Conservation (phyloP, 768 basidiomycete species). For the Guyanaporus albipodus region DNA sequence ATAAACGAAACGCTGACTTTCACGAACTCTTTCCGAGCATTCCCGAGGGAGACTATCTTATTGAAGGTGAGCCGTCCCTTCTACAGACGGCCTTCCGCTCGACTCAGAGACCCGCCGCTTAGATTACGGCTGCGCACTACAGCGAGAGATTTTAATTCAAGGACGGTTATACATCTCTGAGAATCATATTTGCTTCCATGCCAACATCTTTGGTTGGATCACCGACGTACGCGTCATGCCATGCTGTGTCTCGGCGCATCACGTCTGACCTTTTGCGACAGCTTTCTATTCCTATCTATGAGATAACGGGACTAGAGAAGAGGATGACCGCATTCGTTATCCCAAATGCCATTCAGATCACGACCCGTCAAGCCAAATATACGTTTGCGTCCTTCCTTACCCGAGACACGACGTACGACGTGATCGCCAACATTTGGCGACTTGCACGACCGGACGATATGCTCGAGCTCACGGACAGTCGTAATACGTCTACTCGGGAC, state of each 20-base stretch:
- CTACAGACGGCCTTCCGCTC: background rate
- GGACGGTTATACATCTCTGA: slow-evolving; percentile 96
- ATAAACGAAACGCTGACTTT: slow-evolving; percentile 91
- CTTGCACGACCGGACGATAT: slow-evolving; percentile 70
- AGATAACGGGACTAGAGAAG: slow-evolving; percentile 86
- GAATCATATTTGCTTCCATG: slow-evolving; percentile 99
- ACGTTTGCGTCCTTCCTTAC: slow-evolving; percentile 96
- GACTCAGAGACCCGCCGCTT: slow-evolving; percentile 1
- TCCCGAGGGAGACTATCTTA: slow-evolving; percentile 94
- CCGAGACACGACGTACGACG: slow-evolving; percentile 93
- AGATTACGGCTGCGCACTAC: slow-evolving; percentile 98
- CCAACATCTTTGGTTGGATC: slow-evolving; percentile 99
- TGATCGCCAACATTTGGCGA: slow-evolving; percentile 94
- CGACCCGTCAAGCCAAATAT: slow-evolving; percentile 80
- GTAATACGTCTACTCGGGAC: slow-evolving; percentile 15
- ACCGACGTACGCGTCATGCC: slow-evolving; percentile 68
- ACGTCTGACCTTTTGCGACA: slow-evolving; percentile 30
- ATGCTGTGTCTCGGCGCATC: background rate
- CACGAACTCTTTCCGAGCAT: slow-evolving; percentile 88
- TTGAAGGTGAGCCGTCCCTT: slow-evolving; percentile 69
- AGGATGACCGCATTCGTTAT: slow-evolving; percentile 98
- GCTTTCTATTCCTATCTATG: slow-evolving; percentile 85
- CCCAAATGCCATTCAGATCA: slow-evolving; percentile 91
- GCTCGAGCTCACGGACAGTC: slow-evolving; percentile 26
- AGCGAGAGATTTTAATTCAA: slow-evolving; percentile 95